Evolutionary conservation across 2,329 filamentous ascomycete species (phyloP).

Genomic region (Chaetomiaceae sp.): DNA sequence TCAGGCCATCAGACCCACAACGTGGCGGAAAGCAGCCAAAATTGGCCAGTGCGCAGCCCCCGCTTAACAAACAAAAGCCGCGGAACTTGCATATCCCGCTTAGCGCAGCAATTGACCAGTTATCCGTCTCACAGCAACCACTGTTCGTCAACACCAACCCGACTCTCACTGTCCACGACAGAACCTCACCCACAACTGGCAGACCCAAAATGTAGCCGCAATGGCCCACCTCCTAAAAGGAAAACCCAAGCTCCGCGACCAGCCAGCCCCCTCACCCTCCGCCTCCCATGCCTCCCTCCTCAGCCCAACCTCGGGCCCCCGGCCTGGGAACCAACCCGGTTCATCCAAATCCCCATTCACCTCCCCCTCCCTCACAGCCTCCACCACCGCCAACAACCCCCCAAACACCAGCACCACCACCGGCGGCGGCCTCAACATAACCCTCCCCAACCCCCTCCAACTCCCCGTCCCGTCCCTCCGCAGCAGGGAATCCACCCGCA

Average conservation of each 20-base stretch:
- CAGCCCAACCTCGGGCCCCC: slow-evolving; percentile 32
- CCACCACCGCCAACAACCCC: not conserved
- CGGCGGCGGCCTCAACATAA: slow-evolving; percentile 32
- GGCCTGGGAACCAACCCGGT: not conserved
- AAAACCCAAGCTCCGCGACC: slow-evolving; percentile 47
- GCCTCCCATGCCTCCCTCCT: slow-evolving; percentile 64
- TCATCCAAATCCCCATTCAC: slow-evolving; percentile 12
- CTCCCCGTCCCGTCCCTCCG: slow-evolving; percentile 28
- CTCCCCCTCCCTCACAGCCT: not conserved
- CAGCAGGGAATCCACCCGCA: slow-evolving; percentile 45
- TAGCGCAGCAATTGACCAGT: not conserved
- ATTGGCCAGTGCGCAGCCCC: not conserved
- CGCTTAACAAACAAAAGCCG: not conserved
- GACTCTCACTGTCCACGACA: too few species aligned
- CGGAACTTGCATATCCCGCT: not conserved
- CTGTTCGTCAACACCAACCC: too few species aligned
- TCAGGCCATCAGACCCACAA: slow-evolving; percentile 16
- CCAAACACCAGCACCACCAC: slow-evolving; percentile 36
- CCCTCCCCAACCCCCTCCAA: slow-evolving; percentile 26
- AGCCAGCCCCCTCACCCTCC: slow-evolving; percentile 69
- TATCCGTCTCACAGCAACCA: too few species aligned
- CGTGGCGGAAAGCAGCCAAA: not conserved
- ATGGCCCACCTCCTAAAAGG: slow-evolving; percentile 43
- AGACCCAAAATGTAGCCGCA: slow-evolving; percentile 27
- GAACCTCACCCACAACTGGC: not conserved